Evolutionary conservation across 441 rosid genomes (phyloP), one percentile per base, ranked within the genome.

Genomic region (Populus hybrid): DNA sequence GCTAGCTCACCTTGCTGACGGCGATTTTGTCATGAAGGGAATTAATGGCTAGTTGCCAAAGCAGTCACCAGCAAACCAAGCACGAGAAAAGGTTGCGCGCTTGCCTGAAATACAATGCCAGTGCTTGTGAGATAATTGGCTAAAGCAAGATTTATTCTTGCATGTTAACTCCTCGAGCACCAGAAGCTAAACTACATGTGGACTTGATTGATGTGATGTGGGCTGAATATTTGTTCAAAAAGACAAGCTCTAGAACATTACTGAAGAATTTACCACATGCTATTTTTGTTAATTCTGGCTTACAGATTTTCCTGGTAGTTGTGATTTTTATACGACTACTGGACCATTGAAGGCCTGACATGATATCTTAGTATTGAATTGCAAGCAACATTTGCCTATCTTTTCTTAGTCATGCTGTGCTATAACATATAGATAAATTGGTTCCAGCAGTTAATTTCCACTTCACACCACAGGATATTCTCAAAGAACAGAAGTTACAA

Each of bases 71-170:
- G 77, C 64, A 93, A 82, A 71, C 99, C 99, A 1, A 95, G 97
- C 75, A 93, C 93, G 73, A 95, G 86, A 82, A 95, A 95, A n/a
- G 99, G 98, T 66, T 95, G 99, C 7, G 99, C 97, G 56, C 98
- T 95, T 9, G 98, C 98, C 98, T 93, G 93, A 78, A 73, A 76
- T 50, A 65, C 56, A 50, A 50, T 4, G 20, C 56, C 56, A 4
- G 56, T 50, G 56, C 56, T 50, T 50, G 56, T 50, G 20, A 50
- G 56, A 50, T 50, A 50, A 50, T 1, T 50, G 56, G 20, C 56
- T 9, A 26, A 21, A 28, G 35, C 31, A 11, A 64, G 16, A 64
- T 24, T 65, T 65, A 11, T 24, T 9, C 33, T 65, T 65, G 29
- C 14, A 26, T 4, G 20, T 50, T 7, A 50, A 50, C 56, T 50